These are phyloP conservation scores for Ascochyta viciae-villosae DNA, from an alignment of 2,329 filamentous ascomycete genomes.

Conservation along the genomic window DNA sequence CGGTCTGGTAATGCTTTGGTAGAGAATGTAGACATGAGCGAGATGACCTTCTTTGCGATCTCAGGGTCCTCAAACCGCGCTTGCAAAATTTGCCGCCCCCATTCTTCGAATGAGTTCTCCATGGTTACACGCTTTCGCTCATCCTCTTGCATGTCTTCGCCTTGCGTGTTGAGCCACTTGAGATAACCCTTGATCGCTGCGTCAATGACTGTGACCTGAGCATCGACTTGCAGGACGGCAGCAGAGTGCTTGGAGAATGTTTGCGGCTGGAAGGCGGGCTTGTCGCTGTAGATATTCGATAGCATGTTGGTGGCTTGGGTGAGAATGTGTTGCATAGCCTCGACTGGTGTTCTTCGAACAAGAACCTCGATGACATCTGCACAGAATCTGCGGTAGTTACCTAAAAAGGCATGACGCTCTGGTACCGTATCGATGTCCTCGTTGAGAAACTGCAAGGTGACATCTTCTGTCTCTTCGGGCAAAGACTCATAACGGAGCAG, in stretches of 20 bases:
- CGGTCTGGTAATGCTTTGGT: constrained; percentile 80
- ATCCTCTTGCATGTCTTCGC: constrained; percentile 56
- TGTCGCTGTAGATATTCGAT: constrained; percentile 75
- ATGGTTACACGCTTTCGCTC: constrained; percentile 64
- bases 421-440: constrained; percentile 96
- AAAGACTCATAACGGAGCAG: constrained; percentile 87
- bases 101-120: constrained; percentile 70
- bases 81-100: constrained; percentile 75
- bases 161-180: constrained; percentile 72
- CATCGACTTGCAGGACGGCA: constrained; percentile 80
- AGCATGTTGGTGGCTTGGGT: constrained; percentile 76
- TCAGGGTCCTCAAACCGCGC: constrained; percentile 83
- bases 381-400: constrained; percentile 93
- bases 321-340: constrained; percentile 89
- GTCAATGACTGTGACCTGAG: constrained; percentile 88
- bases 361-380: constrained; percentile 86
- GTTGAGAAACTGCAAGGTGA: constrained; percentile 80
- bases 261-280: constrained; percentile 66
- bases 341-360: constrained; percentile 79
- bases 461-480: constrained; percentile 80
- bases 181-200: constrained; percentile 87
- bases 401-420: constrained; percentile 91
- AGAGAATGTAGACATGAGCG: constrained; percentile 84
- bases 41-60: constrained; percentile 80
- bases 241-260: constrained; percentile 70